A percentile compares a stretch with the other conserved stretches of the same genome.
Evolutionary conservation across 139 green algal species (phyloP).

Genomic region (Chlamydomonas urium): DNA sequence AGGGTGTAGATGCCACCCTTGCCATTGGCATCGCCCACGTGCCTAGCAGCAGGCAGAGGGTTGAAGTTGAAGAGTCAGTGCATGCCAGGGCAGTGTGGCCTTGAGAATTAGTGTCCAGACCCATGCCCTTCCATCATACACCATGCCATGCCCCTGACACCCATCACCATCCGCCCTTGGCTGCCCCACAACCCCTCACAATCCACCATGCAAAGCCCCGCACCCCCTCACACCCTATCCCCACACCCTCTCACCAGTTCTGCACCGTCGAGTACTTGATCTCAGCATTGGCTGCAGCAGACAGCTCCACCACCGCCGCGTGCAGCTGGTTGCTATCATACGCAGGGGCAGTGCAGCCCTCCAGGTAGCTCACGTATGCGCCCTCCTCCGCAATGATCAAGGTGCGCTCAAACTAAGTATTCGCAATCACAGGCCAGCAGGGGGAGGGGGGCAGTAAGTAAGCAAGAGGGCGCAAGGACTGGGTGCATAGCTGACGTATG

Average conservation of each 20-base stretch:
- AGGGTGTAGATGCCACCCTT: conserved; percentile 99
- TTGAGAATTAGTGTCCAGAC: not conserved
- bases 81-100: not conserved
- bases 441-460: too few species aligned
- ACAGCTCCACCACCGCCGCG: conserved; percentile 97
- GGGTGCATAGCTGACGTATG: conserved; percentile 95
- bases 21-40: conserved; percentile 88
- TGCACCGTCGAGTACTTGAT: conserved; percentile 99
- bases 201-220: not conserved
- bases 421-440: too few species aligned
- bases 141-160: not conserved
- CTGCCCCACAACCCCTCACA: not conserved
- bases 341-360: conserved; percentile 93
- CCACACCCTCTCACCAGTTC: conserved; percentile 67
- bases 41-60: conserved; percentile 33
- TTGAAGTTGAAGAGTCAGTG: not conserved
- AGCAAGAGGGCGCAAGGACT: too few species aligned
- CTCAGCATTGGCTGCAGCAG: conserved; percentile 72
- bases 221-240: conserved; percentile 57
- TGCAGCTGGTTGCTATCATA: conserved; percentile 98
- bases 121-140: not conserved
- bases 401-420: conserved; percentile 98
- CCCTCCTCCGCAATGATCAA: conserved; percentile 96
- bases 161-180: not conserved
- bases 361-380: conserved; percentile 92